phyloP scores from a whole-genome alignment of 1,139 yeast species.

The Blastobotrys capitulatus region DNA sequence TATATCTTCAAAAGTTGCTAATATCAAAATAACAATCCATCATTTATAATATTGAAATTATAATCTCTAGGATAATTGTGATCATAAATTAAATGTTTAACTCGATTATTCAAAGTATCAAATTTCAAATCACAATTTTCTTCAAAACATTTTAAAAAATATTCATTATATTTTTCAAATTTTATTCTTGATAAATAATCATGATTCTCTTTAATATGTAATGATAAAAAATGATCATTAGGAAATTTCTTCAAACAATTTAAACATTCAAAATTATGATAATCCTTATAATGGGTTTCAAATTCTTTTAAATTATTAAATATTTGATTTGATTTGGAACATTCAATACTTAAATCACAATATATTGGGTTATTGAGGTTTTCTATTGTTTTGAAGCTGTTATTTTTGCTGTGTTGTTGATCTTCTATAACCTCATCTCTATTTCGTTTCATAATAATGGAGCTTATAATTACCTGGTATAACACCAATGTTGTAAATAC shows the following conservation, averaged over 20 bases:
- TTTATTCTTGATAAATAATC: conserved; percentile 42
- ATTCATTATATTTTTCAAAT: conserved; percentile 39
- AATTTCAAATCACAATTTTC: conserved; percentile 39
- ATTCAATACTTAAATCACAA: too few species aligned
- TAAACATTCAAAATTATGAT: conserved; percentile 34
- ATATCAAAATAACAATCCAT: too few species aligned
- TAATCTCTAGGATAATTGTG: conserved; percentile 45
- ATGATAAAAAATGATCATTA: conserved; percentile 35
- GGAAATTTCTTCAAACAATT: conserved; percentile 44
- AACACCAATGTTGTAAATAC: too few species aligned
- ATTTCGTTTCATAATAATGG: too few species aligned
- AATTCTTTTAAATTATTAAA: conserved; percentile 15
- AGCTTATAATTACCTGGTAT: too few species aligned
- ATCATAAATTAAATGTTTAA: conserved; percentile 47
- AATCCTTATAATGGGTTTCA: conserved; percentile 23
- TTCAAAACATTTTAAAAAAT: conserved; percentile 42
- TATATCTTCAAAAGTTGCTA: too few species aligned
- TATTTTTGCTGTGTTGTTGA: too few species aligned
- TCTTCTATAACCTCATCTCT: too few species aligned
- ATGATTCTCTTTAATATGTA: conserved; percentile 54
- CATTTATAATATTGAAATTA: conserved; percentile 14
- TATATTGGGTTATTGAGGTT: too few species aligned
- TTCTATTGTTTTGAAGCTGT: too few species aligned
- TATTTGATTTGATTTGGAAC: background rate
- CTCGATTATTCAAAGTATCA: too few species aligned